These are phyloP conservation scores for Aspergillus brunneoviolaceus DNA, from an alignment of 2,329 filamentous ascomycete genomes.

Conservation along the genomic window DNA sequence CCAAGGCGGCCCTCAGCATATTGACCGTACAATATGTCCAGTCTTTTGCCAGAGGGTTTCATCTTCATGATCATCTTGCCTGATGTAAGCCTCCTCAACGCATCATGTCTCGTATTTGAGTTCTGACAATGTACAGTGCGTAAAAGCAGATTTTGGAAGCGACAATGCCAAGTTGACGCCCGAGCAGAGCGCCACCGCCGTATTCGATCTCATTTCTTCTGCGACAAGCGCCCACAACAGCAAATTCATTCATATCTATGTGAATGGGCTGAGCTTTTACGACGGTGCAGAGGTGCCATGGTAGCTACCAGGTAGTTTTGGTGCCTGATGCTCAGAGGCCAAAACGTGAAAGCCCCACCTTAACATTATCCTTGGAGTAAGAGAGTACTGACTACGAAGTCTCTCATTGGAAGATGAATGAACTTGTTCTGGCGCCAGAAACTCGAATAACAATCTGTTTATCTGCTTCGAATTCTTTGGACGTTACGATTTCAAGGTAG, in stretches of 20 bases:
- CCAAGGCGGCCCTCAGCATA: conserved; percentile 51
- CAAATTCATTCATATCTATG: conserved; percentile 46
- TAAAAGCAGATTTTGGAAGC: conserved; percentile 44
- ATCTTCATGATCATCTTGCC: conserved; percentile 45
- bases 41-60: conserved; percentile 41
- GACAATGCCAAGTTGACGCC: conserved; percentile 39
- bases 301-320: neutral
- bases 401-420: too few relatives aligned
- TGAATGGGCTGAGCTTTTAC: conserved; percentile 30
- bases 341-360: too few relatives aligned
- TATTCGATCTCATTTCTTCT: conserved; percentile 47
- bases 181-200: conserved; percentile 33
- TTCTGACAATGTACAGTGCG: conserved; percentile 34
- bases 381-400: too few relatives aligned
- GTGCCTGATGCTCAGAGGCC: too few relatives aligned
- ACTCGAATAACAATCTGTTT: neutral
- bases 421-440: too few relatives aligned
- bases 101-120: neutral
- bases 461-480: neutral
- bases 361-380: too few relatives aligned
- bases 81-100: conserved; percentile 42
- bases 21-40: conserved; percentile 43
- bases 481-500: too few relatives aligned
- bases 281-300: neutral
- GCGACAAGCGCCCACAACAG: conserved; percentile 41